These are phyloP conservation scores for Boletus rex-veris DNA, from an alignment of 768 basidiomycete genomes.

Conservation along the genomic window DNA sequence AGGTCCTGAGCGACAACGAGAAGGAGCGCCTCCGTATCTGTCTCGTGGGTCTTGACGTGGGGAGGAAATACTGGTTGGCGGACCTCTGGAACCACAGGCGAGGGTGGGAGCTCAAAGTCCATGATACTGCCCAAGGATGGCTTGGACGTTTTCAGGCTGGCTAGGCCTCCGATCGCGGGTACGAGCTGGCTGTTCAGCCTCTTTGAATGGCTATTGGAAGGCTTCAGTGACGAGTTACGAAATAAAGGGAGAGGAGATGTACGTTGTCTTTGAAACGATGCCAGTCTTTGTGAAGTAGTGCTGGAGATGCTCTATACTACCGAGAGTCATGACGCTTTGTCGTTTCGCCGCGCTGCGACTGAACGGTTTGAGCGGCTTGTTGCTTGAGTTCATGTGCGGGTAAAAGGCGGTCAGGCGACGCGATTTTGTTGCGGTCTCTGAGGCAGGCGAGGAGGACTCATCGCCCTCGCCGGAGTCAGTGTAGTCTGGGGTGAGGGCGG, in stretches of 20 bases:
- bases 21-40: constrained; percentile 73
- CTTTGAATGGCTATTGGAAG: constrained; percentile 36
- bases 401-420: constrained; percentile 76
- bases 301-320: constrained; percentile 95
- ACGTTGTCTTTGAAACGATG: constrained; percentile 69
- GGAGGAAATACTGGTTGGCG: constrained; percentile 46
- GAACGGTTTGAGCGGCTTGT: constrained; percentile 81
- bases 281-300: constrained; percentile 93
- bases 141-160: constrained; percentile 39
- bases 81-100: constrained; percentile 53
- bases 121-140: constrained; percentile 40
- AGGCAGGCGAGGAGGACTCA: constrained; percentile 25
- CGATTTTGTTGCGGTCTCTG: constrained; percentile 41
- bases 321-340: constrained; percentile 89
- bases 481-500: constrained; percentile 59
- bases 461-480: constrained; percentile 50
- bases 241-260: constrained; percentile 29
- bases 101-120: constrained; percentile 66
- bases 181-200: constrained; percentile 63
- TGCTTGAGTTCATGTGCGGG: constrained; percentile 64
- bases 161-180: constrained; percentile 68
- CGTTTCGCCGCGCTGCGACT: constrained; percentile 89
- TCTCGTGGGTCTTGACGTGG: constrained; percentile 62
- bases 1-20: constrained; percentile 79
- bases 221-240: constrained; percentile 4